Evolutionary conservation across 345 rosid species (phyloP).

Genomic region (Mangifera indica): DNA sequence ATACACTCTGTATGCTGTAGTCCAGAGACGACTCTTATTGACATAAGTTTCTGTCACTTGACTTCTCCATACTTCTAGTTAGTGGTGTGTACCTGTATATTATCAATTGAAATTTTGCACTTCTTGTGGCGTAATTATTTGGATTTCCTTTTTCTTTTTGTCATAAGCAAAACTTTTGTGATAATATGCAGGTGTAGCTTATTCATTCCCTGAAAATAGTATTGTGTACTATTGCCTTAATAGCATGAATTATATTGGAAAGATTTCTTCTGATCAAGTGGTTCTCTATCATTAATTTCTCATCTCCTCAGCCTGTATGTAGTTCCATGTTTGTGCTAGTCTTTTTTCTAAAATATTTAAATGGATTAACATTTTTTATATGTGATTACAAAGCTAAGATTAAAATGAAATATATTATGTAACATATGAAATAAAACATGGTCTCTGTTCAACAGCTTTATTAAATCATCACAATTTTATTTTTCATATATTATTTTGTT

Average conservation of each 20-base stretch:
- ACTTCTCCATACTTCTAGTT: not conserved
- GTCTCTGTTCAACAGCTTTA: not conserved
- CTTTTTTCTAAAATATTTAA: not conserved
- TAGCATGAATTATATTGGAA: not conserved
- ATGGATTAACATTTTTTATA: not conserved
- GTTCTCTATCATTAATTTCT: not conserved
- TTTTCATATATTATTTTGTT: not conserved
- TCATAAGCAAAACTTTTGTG: not conserved
- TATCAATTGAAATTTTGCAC: not conserved
- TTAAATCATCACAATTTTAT: not conserved
- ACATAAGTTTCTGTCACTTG: not conserved
- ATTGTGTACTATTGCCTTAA: not conserved
- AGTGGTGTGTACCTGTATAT: not conserved
- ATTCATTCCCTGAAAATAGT: not conserved
- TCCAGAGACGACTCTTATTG: not conserved
- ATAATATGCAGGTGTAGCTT: not conserved
- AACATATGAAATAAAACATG: not conserved
- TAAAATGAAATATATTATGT: too few relatives aligned
- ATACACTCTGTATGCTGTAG: conserved; percentile 5
- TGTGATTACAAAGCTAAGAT: too few relatives aligned
- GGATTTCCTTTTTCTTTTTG: not conserved
- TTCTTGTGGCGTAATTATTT: not conserved
- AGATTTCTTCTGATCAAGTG: not conserved
- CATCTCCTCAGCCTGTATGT: not conserved
- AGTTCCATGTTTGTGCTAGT: not conserved